Conservation (phyloP, 2,329 filamentous ascomycete genomes). For the Ascochyta clinopodiicola region DNA sequence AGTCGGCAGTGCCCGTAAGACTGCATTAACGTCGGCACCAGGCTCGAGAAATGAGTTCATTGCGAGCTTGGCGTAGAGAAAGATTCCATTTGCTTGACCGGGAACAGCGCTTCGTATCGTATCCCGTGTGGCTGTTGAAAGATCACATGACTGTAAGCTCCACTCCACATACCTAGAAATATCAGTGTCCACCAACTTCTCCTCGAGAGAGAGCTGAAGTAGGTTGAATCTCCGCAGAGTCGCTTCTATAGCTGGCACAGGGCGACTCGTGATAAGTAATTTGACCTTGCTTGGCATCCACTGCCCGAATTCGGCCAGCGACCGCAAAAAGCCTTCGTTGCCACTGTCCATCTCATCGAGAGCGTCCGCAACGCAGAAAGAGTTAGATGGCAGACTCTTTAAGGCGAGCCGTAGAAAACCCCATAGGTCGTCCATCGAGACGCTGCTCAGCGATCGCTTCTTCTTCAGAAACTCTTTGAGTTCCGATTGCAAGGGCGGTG, state of each 20-base stretch:
- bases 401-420: constrained; percentile 16
- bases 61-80: constrained; percentile 55
- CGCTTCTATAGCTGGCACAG: constrained; percentile 40
- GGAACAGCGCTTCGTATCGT: constrained; percentile 40
- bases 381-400: constrained; percentile 18
- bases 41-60: constrained; percentile 48
- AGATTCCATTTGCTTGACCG: constrained; percentile 52
- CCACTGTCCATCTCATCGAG: constrained; percentile 57
- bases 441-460: constrained; percentile 1
- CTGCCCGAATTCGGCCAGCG: constrained; percentile 43
- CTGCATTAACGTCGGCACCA: constrained; percentile 25
- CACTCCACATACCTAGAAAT: constrained; percentile 49
- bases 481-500: constrained; percentile 32
- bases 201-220: constrained; percentile 50
- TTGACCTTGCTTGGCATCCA: constrained; percentile 47
- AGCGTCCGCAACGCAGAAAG: constrained; percentile 53
- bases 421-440: constrained; percentile 20
- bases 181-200: constrained; percentile 49
- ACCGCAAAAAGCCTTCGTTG: constrained; percentile 45
- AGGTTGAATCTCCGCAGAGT: constrained; percentile 34
- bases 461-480: constrained; percentile 10
- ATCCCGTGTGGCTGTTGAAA: constrained; percentile 1
- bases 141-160: constrained; percentile 22
- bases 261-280: constrained; percentile 55
- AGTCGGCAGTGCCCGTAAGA: constrained; percentile 45